These are phyloP conservation scores for Penicillium sp. DNA, from an alignment of 2,329 filamentous ascomycete species.

Conservation along the genomic window DNA sequence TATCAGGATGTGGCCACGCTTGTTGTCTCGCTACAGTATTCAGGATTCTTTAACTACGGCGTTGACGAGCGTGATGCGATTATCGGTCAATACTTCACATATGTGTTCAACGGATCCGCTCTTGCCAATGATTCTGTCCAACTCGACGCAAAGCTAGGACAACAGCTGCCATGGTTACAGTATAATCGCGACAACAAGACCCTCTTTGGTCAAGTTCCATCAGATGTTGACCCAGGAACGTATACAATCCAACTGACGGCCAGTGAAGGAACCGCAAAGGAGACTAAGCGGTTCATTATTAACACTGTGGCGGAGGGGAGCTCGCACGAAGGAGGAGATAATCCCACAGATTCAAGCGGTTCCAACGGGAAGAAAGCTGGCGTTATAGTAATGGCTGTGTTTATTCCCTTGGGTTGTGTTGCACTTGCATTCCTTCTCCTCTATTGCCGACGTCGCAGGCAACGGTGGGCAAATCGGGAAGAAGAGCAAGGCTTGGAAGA, in stretches of 20 bases:
- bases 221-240: slow-evolving; percentile 41
- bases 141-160: slow-evolving; percentile 51
- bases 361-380: slow-evolving; percentile 38
- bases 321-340: slow-evolving; percentile 20
- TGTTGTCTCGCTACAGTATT: slow-evolving; percentile 55
- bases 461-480: slow-evolving; percentile 29
- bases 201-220: slow-evolving; percentile 57
- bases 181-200: slow-evolving; percentile 52
- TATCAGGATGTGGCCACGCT: slow-evolving; percentile 64
- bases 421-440: slow-evolving; percentile 37
- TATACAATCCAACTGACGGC: slow-evolving; percentile 52
- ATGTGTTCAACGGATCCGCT: slow-evolving; percentile 51
- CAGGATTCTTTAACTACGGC: slow-evolving; percentile 49
- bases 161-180: slow-evolving; percentile 53
- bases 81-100: slow-evolving; percentile 55
- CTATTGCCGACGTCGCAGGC: slow-evolving; percentile 41
- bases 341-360: slow-evolving; percentile 26
- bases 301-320: slow-evolving; percentile 32
- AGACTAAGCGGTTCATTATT: slow-evolving; percentile 53
- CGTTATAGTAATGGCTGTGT: slow-evolving; percentile 43
- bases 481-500: slow-evolving; percentile 29
- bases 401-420: slow-evolving; percentile 40
- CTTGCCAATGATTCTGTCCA: slow-evolving; percentile 47
- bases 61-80: slow-evolving; percentile 54
- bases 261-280: slow-evolving; percentile 41